Evolutionary conservation across 305 asterid genomes (phyloP).

Genomic region (Fraxinus sp.): DNA sequence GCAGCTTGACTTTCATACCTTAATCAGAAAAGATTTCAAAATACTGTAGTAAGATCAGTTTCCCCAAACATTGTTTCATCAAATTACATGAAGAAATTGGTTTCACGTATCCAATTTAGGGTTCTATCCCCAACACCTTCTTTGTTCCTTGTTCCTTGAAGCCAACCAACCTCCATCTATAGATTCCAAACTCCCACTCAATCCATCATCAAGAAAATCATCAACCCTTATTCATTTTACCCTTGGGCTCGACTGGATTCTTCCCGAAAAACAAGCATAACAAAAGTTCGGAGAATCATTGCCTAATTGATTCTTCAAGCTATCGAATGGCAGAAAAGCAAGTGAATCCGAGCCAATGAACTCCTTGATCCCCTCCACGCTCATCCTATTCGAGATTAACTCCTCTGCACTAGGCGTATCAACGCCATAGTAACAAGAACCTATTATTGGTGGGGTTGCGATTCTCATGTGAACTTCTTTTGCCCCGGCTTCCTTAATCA

Average conservation of each 20-base stretch:
- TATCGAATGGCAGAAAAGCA: slow-evolving; percentile 42
- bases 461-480: slow-evolving; percentile 71
- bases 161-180: slow-evolving; percentile 68
- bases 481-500: slow-evolving; percentile 74
- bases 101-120: slow-evolving; percentile 29
- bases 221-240: slow-evolving; percentile 71
- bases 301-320: slow-evolving; percentile 38
- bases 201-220: slow-evolving; percentile 67
- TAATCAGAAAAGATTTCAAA: not conserved
- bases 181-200: slow-evolving; percentile 62
- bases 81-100: slow-evolving; percentile 22
- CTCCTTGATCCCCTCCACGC: slow-evolving; percentile 63
- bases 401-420: slow-evolving; percentile 49
- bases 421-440: slow-evolving; percentile 56
- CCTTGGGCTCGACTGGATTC: slow-evolving; percentile 67
- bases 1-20: not conserved
- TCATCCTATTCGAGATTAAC: slow-evolving; percentile 80
- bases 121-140: slow-evolving; percentile 21
- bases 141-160: slow-evolving; percentile 29
- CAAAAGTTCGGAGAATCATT: slow-evolving; percentile 34
- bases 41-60: not conserved
- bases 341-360: slow-evolving; percentile 61
- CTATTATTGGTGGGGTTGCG: slow-evolving; percentile 62
- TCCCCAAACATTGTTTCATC: not conserved
- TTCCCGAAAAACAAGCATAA: slow-evolving; percentile 56